Conservation (phyloP, 106 monocot genomes). For the Dactylorhiza incarnata region DNA sequence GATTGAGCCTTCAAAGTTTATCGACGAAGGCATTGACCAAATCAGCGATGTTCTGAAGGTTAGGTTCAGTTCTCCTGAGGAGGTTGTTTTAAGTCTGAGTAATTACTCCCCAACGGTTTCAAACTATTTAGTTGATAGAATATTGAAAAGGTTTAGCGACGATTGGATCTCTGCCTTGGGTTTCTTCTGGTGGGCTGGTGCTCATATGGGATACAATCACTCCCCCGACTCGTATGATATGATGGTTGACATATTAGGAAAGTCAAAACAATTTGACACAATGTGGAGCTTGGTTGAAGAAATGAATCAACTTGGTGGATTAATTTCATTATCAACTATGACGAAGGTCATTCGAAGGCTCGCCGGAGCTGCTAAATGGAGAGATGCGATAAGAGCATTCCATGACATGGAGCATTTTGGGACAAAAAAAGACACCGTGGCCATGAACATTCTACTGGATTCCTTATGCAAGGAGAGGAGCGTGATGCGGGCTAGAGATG, state of each 20-base stretch:
- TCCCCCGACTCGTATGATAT: conserved; percentile 48
- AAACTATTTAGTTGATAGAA: conserved; percentile 28
- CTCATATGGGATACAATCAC: conserved; percentile 30
- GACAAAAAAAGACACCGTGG: conserved; percentile 44
- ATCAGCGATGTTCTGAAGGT: conserved; percentile 36
- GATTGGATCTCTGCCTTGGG: conserved; percentile 74
- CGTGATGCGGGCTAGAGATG: conserved; percentile 42
- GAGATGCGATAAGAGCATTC: conserved; percentile 50
- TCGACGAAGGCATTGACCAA: conserved; percentile 22
- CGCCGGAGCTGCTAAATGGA: conserved; percentile 65
- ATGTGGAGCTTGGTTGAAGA: conserved; percentile 71
- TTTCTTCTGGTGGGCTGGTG: conserved; percentile 78
- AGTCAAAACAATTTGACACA: conserved; percentile 63
- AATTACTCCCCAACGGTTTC: conserved; percentile 36
- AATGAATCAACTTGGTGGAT: conserved; percentile 41
- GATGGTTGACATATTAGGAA: conserved; percentile 89
- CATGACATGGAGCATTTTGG: conserved; percentile 56
- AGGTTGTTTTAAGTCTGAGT: conserved; percentile 29
- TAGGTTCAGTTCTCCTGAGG: conserved; percentile 41
- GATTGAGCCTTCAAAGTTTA: neutral
- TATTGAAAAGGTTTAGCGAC: conserved; percentile 58
- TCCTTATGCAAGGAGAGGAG: conserved; percentile 88
- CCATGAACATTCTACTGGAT: conserved; percentile 74
- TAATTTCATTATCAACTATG: conserved; percentile 63
- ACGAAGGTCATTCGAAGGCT: conserved; percentile 80